A percentile compares a stretch with the other conserved stretches of the same genome.
These are phyloP conservation scores for Mentha longifolia DNA, from an alignment of 257 asterid species.

Conservation along the genomic window DNA sequence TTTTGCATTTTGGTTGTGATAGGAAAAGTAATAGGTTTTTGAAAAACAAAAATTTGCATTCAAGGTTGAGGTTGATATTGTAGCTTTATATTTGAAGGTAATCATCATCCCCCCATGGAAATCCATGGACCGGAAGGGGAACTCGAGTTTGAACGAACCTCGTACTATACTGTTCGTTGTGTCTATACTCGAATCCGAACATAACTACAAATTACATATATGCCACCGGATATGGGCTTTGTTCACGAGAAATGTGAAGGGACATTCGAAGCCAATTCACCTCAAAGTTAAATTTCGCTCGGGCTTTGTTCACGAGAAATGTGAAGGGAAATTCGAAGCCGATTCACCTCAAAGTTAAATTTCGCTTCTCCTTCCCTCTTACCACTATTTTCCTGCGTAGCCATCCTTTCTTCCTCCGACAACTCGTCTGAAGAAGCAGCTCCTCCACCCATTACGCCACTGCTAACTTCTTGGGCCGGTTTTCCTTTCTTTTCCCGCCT, in stretches of 20 bases:
- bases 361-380: constrained; percentile 28
- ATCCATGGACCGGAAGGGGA: not conserved
- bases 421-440: constrained; percentile 67
- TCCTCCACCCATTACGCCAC: constrained; percentile 38
- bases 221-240: too few species aligned
- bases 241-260: too few species aligned
- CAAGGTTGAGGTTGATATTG: not conserved
- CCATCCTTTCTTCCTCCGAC: constrained; percentile 64
- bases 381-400: constrained; percentile 36
- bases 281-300: too few species aligned
- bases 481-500: constrained; percentile 60
- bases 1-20: constrained; percentile 17
- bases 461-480: constrained; percentile 46
- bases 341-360: constrained; percentile 19
- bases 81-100: not conserved
- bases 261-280: too few species aligned
- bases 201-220: too few species aligned
- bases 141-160: not conserved
- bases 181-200: too few species aligned
- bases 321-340: too few species aligned
- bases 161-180: too few species aligned
- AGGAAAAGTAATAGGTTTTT: constrained; percentile 12
- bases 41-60: not conserved
- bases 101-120: too few species aligned
- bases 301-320: not conserved